Evolutionary conservation across 805 yeast species (phyloP).

Genomic region (Nakazawaea ernobii): DNA sequence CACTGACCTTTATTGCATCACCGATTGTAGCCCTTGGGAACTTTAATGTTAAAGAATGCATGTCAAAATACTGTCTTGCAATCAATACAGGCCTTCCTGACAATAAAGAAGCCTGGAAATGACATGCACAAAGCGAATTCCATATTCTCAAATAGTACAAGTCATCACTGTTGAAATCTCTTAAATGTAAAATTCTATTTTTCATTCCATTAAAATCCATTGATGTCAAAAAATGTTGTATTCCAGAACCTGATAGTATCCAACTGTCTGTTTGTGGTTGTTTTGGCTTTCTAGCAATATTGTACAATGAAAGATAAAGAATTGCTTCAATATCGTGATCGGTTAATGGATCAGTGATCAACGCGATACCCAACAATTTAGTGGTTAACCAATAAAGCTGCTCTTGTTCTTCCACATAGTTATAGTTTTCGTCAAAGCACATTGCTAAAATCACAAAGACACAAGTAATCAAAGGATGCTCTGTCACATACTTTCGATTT

Average conservation of each 20-base stretch:
- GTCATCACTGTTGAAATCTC: constrained; percentile 28
- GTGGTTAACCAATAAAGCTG: constrained; percentile 42
- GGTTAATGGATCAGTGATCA: constrained; percentile 45
- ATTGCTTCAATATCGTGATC: constrained; percentile 60
- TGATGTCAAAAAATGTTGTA: constrained; percentile 42
- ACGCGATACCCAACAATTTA: constrained; percentile 41
- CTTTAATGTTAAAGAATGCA: constrained; percentile 37
- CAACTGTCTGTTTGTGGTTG: constrained; percentile 49
- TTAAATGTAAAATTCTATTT: constrained; percentile 25
- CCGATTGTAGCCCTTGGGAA: constrained; percentile 48
- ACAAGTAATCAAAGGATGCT: constrained; percentile 50
- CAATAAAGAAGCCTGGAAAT: constrained; percentile 45
- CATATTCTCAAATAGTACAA: constrained; percentile 49
- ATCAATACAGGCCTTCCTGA: constrained; percentile 40
- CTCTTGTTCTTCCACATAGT: constrained; percentile 42
- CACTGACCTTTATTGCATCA: constrained; percentile 49
- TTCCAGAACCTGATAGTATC: constrained; percentile 45
- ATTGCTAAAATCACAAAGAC: constrained; percentile 48
- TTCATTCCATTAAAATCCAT: constrained; percentile 38
- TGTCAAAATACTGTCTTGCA: constrained; percentile 31
- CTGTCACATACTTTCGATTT: constrained; percentile 36
- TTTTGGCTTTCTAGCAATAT: constrained; percentile 46
- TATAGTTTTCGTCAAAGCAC: constrained; percentile 50
- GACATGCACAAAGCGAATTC: constrained; percentile 46
- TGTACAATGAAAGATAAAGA: constrained; percentile 47